Percentiles rank a stretch among this genome's conserved stretches.
Conservation (phyloP, 1,139 yeast genomes). For the Geotrichum fermentans region DNA sequence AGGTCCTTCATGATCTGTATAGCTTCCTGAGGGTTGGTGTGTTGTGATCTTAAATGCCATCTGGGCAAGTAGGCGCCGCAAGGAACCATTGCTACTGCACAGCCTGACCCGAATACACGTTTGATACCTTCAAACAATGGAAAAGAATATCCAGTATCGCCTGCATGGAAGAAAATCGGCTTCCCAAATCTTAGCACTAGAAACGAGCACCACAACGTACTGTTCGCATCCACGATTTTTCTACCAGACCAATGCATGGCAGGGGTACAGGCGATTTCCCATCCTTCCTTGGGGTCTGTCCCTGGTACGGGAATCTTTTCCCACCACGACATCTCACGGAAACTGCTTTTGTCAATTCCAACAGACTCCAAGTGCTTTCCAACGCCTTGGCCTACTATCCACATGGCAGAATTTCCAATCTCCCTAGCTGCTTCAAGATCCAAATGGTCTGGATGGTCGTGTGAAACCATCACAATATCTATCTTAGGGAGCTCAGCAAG, state of each 20-base stretch:
- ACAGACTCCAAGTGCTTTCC: slow-evolving; percentile 51
- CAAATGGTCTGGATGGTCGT: slow-evolving; percentile 92
- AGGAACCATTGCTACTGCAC: slow-evolving; percentile 70
- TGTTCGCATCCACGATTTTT: slow-evolving; percentile 67
- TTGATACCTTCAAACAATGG: slow-evolving; percentile 67
- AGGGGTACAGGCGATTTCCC: slow-evolving; percentile 83
- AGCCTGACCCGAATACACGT: slow-evolving; percentile 56
- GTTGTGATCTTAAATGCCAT: slow-evolving; percentile 91
- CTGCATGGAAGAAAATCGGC: slow-evolving; percentile 82
- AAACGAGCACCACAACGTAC: slow-evolving; percentile 84
- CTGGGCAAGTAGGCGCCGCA: slow-evolving; percentile 94
- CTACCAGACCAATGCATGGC: slow-evolving; percentile 99
- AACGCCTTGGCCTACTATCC: slow-evolving; percentile 87
- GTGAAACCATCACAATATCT: slow-evolving; percentile 75
- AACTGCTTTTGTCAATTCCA: slow-evolving; percentile 48
- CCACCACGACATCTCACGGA: slow-evolving; percentile 90
- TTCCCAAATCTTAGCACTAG: slow-evolving; percentile 58
- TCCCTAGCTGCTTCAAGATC: slow-evolving; percentile 57
- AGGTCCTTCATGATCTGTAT: slow-evolving; percentile 61
- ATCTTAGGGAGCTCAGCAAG: slow-evolving; percentile 61
- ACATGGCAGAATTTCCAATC: slow-evolving; percentile 57
- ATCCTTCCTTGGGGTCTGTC: slow-evolving; percentile 44
- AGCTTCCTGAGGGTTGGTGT: slow-evolving; percentile 77
- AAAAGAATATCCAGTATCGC: slow-evolving; percentile 84
- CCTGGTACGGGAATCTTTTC: slow-evolving; percentile 49